Evolutionary conservation across 306 rosid species (phyloP).

Genomic region (Vachellia pachyceras): DNA sequence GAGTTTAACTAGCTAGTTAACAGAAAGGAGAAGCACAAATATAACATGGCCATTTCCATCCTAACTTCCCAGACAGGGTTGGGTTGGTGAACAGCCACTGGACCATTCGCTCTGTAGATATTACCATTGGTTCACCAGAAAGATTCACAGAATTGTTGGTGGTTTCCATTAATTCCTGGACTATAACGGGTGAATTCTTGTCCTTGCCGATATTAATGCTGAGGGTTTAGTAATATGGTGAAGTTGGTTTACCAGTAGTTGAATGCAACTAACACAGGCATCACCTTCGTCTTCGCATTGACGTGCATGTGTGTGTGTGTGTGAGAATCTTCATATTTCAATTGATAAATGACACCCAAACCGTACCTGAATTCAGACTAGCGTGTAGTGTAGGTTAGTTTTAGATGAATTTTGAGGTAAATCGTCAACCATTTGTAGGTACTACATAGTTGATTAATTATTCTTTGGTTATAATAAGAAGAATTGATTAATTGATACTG

Average conservation of each 20-base stretch:
- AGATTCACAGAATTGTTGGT: background rate
- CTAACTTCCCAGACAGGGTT: background rate
- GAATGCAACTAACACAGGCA: background rate
- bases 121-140: background rate
- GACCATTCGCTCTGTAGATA: background rate
- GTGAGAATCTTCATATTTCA: background rate
- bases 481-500: too few species aligned
- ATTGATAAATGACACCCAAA: background rate
- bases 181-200: background rate
- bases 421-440: background rate
- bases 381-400: background rate
- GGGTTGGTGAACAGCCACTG: background rate
- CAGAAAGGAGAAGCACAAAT: background rate
- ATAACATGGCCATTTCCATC: background rate
- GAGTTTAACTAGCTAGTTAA: background rate
- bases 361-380: background rate
- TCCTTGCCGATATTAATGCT: background rate
- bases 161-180: background rate
- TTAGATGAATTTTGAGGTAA: background rate
- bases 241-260: slow-evolving; percentile 28
- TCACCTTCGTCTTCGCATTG: background rate
- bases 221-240: background rate
- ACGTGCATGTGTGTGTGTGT: background rate
- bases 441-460: background rate
- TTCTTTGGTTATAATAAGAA: background rate